Evolutionary conservation across 345 rosid species (phyloP), one percentile per base, ranked within the genome.

Genomic region (Syzygium oleosum): DNA sequence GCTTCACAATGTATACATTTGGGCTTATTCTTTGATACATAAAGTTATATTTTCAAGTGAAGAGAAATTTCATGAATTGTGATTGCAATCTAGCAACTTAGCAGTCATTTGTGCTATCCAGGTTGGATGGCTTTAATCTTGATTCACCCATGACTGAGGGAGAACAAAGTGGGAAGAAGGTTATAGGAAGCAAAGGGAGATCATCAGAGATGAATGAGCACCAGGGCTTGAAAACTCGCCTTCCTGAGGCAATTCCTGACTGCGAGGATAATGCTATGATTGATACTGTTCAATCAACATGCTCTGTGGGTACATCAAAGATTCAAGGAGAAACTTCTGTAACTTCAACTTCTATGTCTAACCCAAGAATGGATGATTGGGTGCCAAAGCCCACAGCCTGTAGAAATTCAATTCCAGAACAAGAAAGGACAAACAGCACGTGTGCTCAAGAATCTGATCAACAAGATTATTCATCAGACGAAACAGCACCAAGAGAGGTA

Each of bases 71-170:
- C 41, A 31, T 65, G 5, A 29, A 5, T 65, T 65, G 78, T 29
- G 43, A 16, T 65, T 29, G 13, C 12, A 31, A 68, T 31, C 79
- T 31, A 68, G 79, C 46, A 55, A 52, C 52, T 87, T 29, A 78
- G 41, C 52, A 14, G 3, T 52, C 22, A 15, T 63, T 86, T 86
- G 16, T 79, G 29, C 12, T 19, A 63, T 90, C 88, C 93, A 95
- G 98, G 91, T 88, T 94, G 89, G 98, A 93, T 85, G 88, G 77
- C 90, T 96, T 96, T 88, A 87, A 92, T 88, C 90, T 93, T 87
- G 92, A 87, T 89, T 87, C 97, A 89, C 85, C 89, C 87, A 54
- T 89, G 85, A 88, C 21, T 13, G 91, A 92, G 89, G 93, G 89
- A 90, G 91, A 87, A 85, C 88, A 92, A 85, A 87, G 90, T 85